Base-by-base conservation (phyloP, 2,329 filamentous ascomycete genomes). In the Scedosporium apiospermum region DNA sequence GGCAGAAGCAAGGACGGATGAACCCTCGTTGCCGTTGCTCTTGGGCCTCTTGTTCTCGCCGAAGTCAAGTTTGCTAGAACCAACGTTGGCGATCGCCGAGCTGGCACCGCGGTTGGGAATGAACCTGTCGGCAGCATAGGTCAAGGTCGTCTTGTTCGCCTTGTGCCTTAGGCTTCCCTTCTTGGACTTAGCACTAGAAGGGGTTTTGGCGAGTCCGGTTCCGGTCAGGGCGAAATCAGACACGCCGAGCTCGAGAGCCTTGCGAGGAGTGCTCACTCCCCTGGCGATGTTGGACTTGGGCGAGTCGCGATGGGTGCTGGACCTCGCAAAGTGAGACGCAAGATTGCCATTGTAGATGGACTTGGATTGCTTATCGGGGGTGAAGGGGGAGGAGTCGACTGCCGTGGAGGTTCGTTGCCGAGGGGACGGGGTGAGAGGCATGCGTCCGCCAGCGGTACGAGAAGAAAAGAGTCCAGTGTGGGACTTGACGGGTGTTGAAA, bases 211-310 rank as follows among this genome's bases (percentile, higher is more conserved):
- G 67, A 75, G 80, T 64, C 91, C 91, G 62, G 93, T 96, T 66
- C 93, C 92, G 61, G 90, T 91, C 69, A 99, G 82, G 18, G 90
- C 86, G 81, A 93, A 98, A 73, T 99, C 93, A 49, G 93, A 97
- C 41, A 96, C 88, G 67, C 91, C 92, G 49, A 96, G 84, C 76
- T 98, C 93, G 46, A 98, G 83, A 57, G 81, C 83, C 74, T 89
- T 91, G 70, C 90, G 89, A 21, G 93, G 93, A 53, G 91, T 93
- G 64, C 87, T 83, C 63, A 85, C 84, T 51, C 79, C 78, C 67
- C 87, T 86, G 67, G 89, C 90, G 74, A 97, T 97, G 81, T 97
- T 98, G 64, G 93, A 97, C 81, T 98, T 98, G 73, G 93, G 92
- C 2, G 93, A 97, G 73, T 95, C 90, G 60, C 90, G 88, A 74